Evolutionary conservation across 306 rosid species (phyloP).

Genomic region (Lathyrus oleraceus): DNA sequence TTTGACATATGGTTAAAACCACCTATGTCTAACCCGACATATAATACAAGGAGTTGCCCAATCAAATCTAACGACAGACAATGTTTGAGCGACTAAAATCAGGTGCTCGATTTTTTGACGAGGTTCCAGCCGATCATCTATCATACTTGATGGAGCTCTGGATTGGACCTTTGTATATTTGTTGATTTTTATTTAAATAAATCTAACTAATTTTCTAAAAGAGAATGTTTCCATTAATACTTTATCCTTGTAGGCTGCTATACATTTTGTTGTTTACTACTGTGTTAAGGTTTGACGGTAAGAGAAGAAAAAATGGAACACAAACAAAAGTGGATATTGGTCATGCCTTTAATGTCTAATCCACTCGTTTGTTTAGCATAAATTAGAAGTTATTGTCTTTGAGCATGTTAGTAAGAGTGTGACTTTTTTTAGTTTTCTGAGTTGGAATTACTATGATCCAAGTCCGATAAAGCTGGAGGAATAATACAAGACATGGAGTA

Average conservation of each 20-base stretch:
- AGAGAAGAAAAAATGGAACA: conserved; percentile 10
- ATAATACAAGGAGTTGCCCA: too few relatives aligned
- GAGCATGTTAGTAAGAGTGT: conserved; percentile 20
- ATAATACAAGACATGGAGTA: conserved; percentile 30
- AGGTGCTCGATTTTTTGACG: too few relatives aligned
- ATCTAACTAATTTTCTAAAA: too few relatives aligned
- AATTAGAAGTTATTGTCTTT: conserved; percentile 31
- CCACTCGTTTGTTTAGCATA: conserved; percentile 15
- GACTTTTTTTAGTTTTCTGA: conserved; percentile 36
- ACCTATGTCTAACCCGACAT: too few relatives aligned
- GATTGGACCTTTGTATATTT: too few relatives aligned
- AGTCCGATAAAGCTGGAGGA: conserved; percentile 54
- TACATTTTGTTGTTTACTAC: background rate
- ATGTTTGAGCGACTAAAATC: too few relatives aligned
- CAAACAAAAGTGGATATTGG: conserved; percentile 31
- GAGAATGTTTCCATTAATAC: conserved; percentile 3
- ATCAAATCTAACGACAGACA: too few relatives aligned
- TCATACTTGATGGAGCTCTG: too few relatives aligned
- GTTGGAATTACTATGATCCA: conserved; percentile 25
- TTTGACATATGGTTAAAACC: too few relatives aligned
- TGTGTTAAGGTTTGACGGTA: conserved; percentile 4
- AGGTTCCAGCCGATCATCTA: too few relatives aligned
- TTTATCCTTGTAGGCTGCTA: conserved; percentile 31
- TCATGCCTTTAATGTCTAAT: conserved; percentile 26
- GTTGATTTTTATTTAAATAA: too few relatives aligned